Evolutionary conservation across 2,329 filamentous ascomycete species (phyloP).

Genomic region (Pestalotiopsis sp.): DNA sequence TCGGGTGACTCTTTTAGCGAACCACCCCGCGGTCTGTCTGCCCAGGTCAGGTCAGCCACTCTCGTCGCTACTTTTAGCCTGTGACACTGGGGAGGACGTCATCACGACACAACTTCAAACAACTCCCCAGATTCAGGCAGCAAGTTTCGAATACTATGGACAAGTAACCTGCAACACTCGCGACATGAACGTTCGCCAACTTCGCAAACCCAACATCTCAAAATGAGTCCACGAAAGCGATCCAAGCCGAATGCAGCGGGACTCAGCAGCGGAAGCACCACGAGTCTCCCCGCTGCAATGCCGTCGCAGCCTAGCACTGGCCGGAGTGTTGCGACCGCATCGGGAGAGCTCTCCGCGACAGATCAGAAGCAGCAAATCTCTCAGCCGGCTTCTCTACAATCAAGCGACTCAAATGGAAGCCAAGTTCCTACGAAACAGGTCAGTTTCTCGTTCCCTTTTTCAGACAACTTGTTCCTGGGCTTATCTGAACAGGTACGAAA

Average conservation of each 20-base stretch:
- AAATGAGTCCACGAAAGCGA: conserved; percentile 46
- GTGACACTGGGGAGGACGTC: not conserved
- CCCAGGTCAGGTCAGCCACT: not conserved
- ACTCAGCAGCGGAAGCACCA: conserved; percentile 21
- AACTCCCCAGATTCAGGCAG: conserved; percentile 1
- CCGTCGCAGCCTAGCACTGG: conserved; percentile 19
- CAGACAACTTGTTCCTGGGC: not conserved
- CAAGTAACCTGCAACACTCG: not conserved
- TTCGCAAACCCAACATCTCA: not conserved
- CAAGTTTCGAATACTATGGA: not conserved
- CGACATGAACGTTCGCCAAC: not conserved
- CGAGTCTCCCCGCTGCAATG: conserved; percentile 21
- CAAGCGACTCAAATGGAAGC: not conserved
- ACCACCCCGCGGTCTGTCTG: not conserved
- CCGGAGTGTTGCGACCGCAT: conserved; percentile 23
- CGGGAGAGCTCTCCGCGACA: conserved; percentile 11
- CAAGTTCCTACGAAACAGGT: conserved; percentile 17
- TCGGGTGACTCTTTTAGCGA: not conserved
- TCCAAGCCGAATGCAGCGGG: conserved; percentile 37
- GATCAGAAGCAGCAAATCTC: conserved; percentile 21
- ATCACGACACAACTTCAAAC: conserved; percentile 1
- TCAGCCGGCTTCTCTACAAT: conserved; percentile 9
- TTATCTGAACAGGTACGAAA: conserved; percentile 46
- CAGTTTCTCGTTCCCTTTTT: not conserved
- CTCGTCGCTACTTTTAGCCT: not conserved